Conservation (phyloP, 768 basidiomycete genomes). For the Mrakia gelida region DNA sequence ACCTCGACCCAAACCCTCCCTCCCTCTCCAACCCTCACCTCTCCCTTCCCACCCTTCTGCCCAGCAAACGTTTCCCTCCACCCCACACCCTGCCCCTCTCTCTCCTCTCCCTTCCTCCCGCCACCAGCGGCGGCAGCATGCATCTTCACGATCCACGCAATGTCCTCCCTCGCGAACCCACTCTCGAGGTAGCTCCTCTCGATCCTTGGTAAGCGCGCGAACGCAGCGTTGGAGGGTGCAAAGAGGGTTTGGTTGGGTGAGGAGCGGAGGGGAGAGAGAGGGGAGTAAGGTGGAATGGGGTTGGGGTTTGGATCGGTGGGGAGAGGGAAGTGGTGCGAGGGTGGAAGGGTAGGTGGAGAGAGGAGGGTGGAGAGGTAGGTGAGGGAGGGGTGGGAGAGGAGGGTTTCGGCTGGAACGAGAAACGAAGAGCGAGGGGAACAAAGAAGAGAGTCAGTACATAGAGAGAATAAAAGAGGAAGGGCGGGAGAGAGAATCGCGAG, state of each 20-base stretch:
- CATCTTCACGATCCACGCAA: slow-evolving; percentile 63
- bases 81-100: slow-evolving; percentile 39
- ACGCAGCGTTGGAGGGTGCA: slow-evolving; percentile 79
- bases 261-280: slow-evolving; percentile 36
- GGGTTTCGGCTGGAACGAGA: background rate
- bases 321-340: background rate
- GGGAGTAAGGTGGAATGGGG: slow-evolving; percentile 34
- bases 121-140: slow-evolving; percentile 39
- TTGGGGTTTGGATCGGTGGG: slow-evolving; percentile 44
- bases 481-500: too few relatives aligned
- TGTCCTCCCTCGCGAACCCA: slow-evolving; percentile 74
- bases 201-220: slow-evolving; percentile 66
- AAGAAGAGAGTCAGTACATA: too few relatives aligned
- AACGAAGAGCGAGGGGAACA: background rate
- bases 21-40: slow-evolving; percentile 18
- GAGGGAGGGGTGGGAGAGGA: slow-evolving; percentile 11
- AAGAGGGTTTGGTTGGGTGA: slow-evolving; percentile 79
- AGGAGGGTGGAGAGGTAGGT: slow-evolving; percentile 16
- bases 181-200: slow-evolving; percentile 87
- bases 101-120: background rate
- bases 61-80: slow-evolving; percentile 50
- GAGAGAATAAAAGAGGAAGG: too few relatives aligned
- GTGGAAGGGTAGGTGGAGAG: background rate
- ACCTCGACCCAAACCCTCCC: slow-evolving; percentile 1
- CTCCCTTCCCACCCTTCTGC: slow-evolving; percentile 17